A percentile compares a stretch with the other conserved stretches of the same genome.
Evolutionary conservation across 768 basidiomycete species (phyloP).

Genomic region (Lanmaoa pseudosensibilis): DNA sequence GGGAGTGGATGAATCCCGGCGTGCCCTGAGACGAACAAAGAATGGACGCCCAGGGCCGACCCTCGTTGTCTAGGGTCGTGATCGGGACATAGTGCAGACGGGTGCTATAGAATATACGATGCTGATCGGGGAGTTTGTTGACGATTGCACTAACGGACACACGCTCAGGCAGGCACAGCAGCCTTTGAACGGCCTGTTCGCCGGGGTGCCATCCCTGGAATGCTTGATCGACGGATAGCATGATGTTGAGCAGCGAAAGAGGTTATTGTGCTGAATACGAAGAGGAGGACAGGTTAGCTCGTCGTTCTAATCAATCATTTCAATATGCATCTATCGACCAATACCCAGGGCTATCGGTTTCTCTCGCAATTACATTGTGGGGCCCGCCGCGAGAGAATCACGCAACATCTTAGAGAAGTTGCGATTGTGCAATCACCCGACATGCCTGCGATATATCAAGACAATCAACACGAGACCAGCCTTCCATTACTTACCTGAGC

Average conservation of each 20-base stretch:
- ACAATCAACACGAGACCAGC: background rate
- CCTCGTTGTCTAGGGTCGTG: constrained; percentile 32
- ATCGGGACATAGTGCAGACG: constrained; percentile 33
- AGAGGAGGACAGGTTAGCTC: too few species aligned
- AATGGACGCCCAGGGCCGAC: constrained; percentile 36
- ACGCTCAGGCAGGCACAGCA: constrained; percentile 24
- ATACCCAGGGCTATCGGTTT: background rate
- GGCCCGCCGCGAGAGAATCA: background rate
- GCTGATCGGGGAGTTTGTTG: constrained; percentile 30
- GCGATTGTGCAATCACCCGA: background rate
- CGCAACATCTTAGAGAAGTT: background rate
- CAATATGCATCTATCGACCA: background rate
- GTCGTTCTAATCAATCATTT: background rate
- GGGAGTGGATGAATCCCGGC: constrained; percentile 30
- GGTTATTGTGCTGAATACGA: background rate
- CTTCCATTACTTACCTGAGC: too few species aligned
- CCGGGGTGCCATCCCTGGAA: constrained; percentile 46
- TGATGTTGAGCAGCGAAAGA: background rate
- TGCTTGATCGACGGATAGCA: constrained; percentile 14
- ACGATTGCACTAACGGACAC: constrained; percentile 27
- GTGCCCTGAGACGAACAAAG: constrained; percentile 29
- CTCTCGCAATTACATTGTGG: background rate
- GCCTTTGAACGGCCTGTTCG: constrained; percentile 28
- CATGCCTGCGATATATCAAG: background rate
- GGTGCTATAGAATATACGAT: constrained; percentile 33